Conservation (phyloP, 2,329 filamentous ascomycete species). For the Clarireedia hainanense region DNA sequence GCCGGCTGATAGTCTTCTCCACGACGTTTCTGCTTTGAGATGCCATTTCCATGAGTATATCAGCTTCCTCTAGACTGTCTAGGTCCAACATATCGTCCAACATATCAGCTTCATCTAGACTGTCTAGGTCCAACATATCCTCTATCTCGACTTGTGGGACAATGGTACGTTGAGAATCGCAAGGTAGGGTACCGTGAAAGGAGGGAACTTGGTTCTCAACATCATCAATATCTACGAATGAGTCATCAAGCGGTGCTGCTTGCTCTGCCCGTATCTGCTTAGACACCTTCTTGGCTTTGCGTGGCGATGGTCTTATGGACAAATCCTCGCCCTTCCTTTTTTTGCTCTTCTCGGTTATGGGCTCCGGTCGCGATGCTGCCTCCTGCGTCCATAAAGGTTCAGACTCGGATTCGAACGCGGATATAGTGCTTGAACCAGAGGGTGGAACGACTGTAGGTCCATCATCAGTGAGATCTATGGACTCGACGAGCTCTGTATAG, state of each 20-base stretch:
- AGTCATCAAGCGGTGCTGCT: slow-evolving; percentile 5
- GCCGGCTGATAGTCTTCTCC: neutral
- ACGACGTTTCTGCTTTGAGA: neutral
- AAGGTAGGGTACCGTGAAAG: neutral
- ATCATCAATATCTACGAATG: slow-evolving; percentile 29
- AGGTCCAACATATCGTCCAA: neutral
- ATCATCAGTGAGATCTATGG: slow-evolving; percentile 28
- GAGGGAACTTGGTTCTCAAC: slow-evolving; percentile 1
- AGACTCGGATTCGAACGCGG: slow-evolving; percentile 16
- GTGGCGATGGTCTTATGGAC: slow-evolving; percentile 12
- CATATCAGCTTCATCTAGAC: neutral
- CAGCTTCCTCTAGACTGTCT: neutral
- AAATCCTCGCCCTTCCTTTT: slow-evolving; percentile 30
- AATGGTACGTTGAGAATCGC: slow-evolving; percentile 2
- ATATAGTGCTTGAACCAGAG: slow-evolving; percentile 18
- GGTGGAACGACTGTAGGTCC: slow-evolving; percentile 3
- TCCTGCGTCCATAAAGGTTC: slow-evolving; percentile 22
- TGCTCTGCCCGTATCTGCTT: slow-evolving; percentile 3
- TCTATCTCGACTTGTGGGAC: neutral
- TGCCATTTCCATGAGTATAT: neutral
- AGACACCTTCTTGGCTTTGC: slow-evolving; percentile 9
- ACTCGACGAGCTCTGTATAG: slow-evolving; percentile 20
- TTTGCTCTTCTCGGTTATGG: slow-evolving; percentile 19
- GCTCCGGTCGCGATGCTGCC: slow-evolving; percentile 23
- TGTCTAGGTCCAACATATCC: neutral